These are phyloP conservation scores for Gossypium lobatum DNA, from an alignment of 441 rosid species.

Conservation along the genomic window DNA sequence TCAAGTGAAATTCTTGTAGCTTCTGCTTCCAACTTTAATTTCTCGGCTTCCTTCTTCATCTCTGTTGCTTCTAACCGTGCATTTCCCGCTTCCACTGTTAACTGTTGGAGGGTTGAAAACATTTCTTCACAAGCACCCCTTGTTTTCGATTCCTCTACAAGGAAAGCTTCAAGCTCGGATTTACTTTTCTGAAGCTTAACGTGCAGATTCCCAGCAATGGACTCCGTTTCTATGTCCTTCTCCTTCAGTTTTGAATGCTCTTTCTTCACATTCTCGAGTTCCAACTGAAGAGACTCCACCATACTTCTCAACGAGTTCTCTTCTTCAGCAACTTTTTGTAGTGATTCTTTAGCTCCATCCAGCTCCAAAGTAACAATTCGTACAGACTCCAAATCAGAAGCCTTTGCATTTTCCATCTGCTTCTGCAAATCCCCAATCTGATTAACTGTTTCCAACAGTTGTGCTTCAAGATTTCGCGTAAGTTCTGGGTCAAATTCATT, in stretches of 20 bases:
- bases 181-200: constrained; percentile 62
- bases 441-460: constrained; percentile 47
- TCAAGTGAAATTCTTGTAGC: constrained; percentile 45
- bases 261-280: constrained; percentile 66
- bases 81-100: constrained; percentile 55
- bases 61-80: constrained; percentile 63
- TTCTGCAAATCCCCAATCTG: constrained; percentile 57
- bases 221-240: constrained; percentile 73
- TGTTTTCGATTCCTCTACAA: constrained; percentile 53
- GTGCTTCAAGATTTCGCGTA: constrained; percentile 53
- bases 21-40: constrained; percentile 63
- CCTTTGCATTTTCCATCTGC: constrained; percentile 68
- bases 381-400: constrained; percentile 69
- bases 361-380: constrained; percentile 60
- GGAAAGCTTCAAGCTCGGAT: constrained; percentile 69
- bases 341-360: constrained; percentile 67
- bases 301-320: constrained; percentile 53
- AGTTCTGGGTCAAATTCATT: constrained; percentile 69
- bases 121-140: constrained; percentile 74
- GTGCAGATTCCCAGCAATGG: constrained; percentile 70
- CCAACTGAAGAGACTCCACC: constrained; percentile 65
- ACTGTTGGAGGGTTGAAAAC: constrained; percentile 62
- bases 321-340: constrained; percentile 67
- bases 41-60: constrained; percentile 68
- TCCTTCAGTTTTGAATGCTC: constrained; percentile 65